Evolutionary conservation across 2,329 filamentous ascomycete genomes (phyloP).

Genomic region (Lecanicillium sp.): DNA sequence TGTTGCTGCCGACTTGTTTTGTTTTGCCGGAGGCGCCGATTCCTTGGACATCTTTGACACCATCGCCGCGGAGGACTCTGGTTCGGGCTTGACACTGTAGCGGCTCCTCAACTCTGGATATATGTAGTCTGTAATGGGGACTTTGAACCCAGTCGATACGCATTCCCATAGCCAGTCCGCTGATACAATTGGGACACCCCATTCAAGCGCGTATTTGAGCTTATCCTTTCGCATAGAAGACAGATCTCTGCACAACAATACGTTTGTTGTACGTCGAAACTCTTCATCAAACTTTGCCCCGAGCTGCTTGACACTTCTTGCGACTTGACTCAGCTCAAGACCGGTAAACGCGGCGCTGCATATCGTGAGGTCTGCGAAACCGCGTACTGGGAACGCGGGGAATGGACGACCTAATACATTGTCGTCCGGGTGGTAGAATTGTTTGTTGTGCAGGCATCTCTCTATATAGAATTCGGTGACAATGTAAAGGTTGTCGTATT

Average conservation of each 20-base stretch:
- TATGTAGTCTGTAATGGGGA: constrained; percentile 37
- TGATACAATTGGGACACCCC: constrained; percentile 72
- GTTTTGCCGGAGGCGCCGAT: constrained; percentile 5
- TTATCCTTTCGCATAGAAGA: constrained; percentile 61
- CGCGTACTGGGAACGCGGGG: constrained; percentile 57
- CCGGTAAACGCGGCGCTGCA: constrained; percentile 77
- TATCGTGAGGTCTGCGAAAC: constrained; percentile 62
- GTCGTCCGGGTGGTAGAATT: constrained; percentile 57
- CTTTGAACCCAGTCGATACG: constrained; percentile 47
- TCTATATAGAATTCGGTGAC: constrained; percentile 95
- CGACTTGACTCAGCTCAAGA: constrained; percentile 78
- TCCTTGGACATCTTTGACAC: too few species aligned
- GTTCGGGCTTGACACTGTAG: constrained; percentile 14
- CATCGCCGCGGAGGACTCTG: constrained; percentile 9
- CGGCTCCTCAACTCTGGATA: constrained; percentile 36
- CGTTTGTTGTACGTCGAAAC: constrained; percentile 60
- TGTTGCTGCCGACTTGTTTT: constrained; percentile 9
- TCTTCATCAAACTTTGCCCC: constrained; percentile 76
- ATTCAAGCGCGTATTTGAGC: constrained; percentile 63
- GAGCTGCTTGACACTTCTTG: constrained; percentile 65
- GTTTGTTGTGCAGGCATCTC: constrained; percentile 71
- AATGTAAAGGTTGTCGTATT: constrained; percentile 32
- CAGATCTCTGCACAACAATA: constrained; percentile 64
- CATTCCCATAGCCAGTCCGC: constrained; percentile 81
- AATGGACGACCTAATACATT: constrained; percentile 75